Percentiles rank a stretch among this genome's conserved stretches.
phyloP scores from a whole-genome alignment of 1,139 yeast genomes.

The Saccharomycopsis crataegensis region DNA sequence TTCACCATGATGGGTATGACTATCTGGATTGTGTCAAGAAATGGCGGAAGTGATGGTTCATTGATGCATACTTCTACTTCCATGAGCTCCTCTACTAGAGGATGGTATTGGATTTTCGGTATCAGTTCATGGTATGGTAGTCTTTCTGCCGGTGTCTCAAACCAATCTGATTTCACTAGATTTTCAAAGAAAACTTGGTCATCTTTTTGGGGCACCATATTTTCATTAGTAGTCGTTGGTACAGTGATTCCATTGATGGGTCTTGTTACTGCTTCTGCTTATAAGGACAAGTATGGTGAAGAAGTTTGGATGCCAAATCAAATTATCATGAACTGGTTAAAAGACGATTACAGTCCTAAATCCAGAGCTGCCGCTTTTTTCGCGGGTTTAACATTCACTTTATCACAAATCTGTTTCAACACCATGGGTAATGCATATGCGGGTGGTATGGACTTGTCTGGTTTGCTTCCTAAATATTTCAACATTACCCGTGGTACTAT shows the following conservation, averaged over 20 bases:
- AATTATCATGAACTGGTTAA: constrained; percentile 16
- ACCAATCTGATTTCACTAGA: constrained; percentile 37
- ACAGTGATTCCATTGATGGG: constrained; percentile 38
- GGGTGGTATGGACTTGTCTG: constrained; percentile 46
- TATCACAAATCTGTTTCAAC: constrained; percentile 43
- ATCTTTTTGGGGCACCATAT: constrained; percentile 27
- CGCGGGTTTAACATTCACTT: constrained; percentile 36
- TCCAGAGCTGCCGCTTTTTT: constrained; percentile 42
- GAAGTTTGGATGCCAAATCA: constrained; percentile 35
- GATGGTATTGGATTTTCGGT: constrained; percentile 37
- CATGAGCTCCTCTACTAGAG: constrained; percentile 25
- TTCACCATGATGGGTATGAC: constrained; percentile 39
- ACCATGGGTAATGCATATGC: constrained; percentile 45
- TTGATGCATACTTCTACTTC: constrained; percentile 26
- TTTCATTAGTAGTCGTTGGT: constrained; percentile 29
- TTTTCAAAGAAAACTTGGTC: constrained; percentile 32
- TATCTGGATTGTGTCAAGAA: constrained; percentile 28
- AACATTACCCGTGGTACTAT: constrained; percentile 45
- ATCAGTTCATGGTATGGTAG: constrained; percentile 38
- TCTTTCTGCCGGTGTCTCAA: constrained; percentile 30
- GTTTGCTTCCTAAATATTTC: constrained; percentile 41
- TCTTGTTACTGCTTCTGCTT: constrained; percentile 34
- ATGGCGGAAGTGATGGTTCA: constrained; percentile 31
- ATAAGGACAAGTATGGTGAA: constrained; percentile 30
- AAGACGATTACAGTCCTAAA: constrained; percentile 32